A percentile compares a stretch with the other conserved stretches of the same genome.
phyloP scores from a whole-genome alignment of 441 rosid species.

The Gossypium lobatum region DNA sequence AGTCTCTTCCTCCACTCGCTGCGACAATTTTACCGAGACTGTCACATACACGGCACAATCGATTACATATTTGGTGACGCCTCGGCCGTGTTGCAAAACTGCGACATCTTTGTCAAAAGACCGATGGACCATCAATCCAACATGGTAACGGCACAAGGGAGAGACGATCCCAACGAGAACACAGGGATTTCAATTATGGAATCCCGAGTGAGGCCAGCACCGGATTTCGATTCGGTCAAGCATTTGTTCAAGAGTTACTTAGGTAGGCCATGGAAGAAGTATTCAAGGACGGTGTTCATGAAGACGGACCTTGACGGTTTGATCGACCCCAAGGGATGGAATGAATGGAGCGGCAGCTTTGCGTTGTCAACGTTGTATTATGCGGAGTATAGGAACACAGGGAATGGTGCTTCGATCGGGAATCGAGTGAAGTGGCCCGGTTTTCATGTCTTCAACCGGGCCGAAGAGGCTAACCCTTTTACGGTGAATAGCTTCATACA shows the following conservation, averaged over 20 bases:
- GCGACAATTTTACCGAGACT: slow-evolving; percentile 60
- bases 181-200: slow-evolving; percentile 51
- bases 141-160: slow-evolving; percentile 55
- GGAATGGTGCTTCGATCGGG: slow-evolving; percentile 33
- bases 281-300: slow-evolving; percentile 49
- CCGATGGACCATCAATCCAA: slow-evolving; percentile 50
- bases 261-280: slow-evolving; percentile 66
- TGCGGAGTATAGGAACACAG: slow-evolving; percentile 54
- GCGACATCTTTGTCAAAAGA: slow-evolving; percentile 46
- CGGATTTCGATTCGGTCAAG: slow-evolving; percentile 31
- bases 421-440: slow-evolving; percentile 53
- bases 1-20: slow-evolving; percentile 46
- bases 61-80: slow-evolving; percentile 71
- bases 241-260: slow-evolving; percentile 32
- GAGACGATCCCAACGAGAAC: slow-evolving; percentile 38
- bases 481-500: slow-evolving; percentile 34
- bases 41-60: slow-evolving; percentile 55
- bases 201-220: slow-evolving; percentile 38
- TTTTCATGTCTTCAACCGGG: slow-evolving; percentile 42
- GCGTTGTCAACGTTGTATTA: slow-evolving; percentile 51
- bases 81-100: slow-evolving; percentile 45
- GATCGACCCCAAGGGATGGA: slow-evolving; percentile 62
- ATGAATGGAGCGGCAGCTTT: slow-evolving; percentile 42
- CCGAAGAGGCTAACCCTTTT: slow-evolving; percentile 39
- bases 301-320: slow-evolving; percentile 50